phyloP scores from a whole-genome alignment of 345 rosid genomes.

The Aquilaria sinensis region DNA sequence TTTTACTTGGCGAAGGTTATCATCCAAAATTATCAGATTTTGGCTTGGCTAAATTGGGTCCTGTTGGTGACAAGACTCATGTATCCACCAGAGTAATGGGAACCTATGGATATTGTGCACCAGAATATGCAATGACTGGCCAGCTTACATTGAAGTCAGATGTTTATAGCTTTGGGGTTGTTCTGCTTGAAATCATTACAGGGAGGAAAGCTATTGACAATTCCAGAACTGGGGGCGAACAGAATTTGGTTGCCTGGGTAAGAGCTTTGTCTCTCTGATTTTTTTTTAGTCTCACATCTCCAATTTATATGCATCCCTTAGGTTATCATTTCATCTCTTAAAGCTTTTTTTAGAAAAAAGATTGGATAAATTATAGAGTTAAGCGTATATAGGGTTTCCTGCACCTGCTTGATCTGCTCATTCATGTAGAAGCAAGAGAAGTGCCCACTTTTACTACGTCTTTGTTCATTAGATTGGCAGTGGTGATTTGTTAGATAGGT shows the following conservation, averaged over 20 bases:
- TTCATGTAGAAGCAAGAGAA: too few relatives aligned
- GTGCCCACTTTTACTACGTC: too few relatives aligned
- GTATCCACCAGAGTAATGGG: constrained; percentile 79
- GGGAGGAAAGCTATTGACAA: constrained; percentile 68
- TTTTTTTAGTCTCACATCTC: too few relatives aligned
- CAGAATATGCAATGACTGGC: constrained; percentile 82
- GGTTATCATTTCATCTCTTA: too few relatives aligned
- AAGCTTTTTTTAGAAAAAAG: too few relatives aligned
- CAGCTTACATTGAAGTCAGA: constrained; percentile 70
- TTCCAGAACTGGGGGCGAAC: constrained; percentile 47
- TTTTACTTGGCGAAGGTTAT: constrained; percentile 54
- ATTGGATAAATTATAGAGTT: too few relatives aligned
- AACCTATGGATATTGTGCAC: constrained; percentile 69
- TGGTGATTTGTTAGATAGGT: too few relatives aligned
- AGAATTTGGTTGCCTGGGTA: constrained; percentile 72
- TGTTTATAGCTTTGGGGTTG: constrained; percentile 66
- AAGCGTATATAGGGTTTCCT: too few relatives aligned
- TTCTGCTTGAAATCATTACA: constrained; percentile 56
- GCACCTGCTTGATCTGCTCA: too few relatives aligned
- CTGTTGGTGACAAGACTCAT: constrained; percentile 71
- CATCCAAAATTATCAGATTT: constrained; percentile 71
- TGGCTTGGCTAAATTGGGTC: constrained; percentile 75
- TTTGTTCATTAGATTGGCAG: too few relatives aligned
- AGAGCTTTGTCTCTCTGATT: constrained; percentile 12
- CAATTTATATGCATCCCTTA: too few relatives aligned